Evolutionary conservation across 1,139 yeast genomes (phyloP).

Genomic region (Debaryomycetaceae sp.): DNA sequence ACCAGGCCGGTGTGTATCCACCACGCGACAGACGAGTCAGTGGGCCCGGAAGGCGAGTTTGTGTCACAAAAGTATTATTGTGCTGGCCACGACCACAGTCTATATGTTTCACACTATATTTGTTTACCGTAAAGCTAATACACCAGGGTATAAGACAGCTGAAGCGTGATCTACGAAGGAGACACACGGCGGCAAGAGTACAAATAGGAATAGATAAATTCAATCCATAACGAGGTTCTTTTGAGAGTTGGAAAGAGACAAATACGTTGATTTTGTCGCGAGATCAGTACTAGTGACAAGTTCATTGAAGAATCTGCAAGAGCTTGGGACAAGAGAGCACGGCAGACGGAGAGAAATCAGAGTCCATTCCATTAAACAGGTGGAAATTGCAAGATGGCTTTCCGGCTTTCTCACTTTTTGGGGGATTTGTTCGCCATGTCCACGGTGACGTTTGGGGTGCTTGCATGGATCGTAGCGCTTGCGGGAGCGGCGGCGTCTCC

Average conservation of each 20-base stretch:
- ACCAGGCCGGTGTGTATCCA: neutral
- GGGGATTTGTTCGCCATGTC: constrained; percentile 73
- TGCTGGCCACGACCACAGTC: neutral
- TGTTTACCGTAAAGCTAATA: neutral
- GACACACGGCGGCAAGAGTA: neutral
- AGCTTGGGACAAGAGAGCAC: neutral
- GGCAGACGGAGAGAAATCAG: neutral
- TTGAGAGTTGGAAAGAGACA: too few species aligned
- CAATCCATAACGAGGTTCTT: too few species aligned
- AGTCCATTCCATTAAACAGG: neutral
- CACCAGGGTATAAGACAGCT: neutral
- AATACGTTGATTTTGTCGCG: neutral
- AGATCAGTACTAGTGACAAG: neutral
- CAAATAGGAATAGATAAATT: neutral
- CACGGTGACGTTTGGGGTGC: constrained; percentile 57
- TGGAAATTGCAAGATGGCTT: constrained; percentile 24
- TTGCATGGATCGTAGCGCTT: constrained; percentile 81
- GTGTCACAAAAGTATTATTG: neutral
- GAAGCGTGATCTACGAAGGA: neutral
- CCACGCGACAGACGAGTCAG: neutral
- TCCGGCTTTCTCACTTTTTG: constrained; percentile 48
- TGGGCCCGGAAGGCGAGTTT: neutral
- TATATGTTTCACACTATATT: neutral
- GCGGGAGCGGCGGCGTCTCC: constrained; percentile 77
- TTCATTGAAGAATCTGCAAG: neutral